These are phyloP conservation scores for Colletotrichum agaves DNA, from an alignment of 2,329 filamentous ascomycete genomes.

Conservation along the genomic window DNA sequence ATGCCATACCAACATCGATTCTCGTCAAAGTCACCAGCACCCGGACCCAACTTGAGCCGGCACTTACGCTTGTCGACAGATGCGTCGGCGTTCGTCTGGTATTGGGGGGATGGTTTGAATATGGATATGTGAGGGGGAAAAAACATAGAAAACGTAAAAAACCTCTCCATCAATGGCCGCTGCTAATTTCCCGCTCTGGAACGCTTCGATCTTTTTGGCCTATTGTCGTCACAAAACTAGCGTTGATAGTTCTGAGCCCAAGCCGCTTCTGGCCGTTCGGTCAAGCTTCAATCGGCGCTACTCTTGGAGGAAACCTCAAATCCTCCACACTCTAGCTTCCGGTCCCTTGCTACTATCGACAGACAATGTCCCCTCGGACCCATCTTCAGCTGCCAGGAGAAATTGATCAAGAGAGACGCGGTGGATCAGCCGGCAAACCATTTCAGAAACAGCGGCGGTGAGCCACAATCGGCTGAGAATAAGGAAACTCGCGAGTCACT, in stretches of 20 bases:
- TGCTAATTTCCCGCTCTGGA: conserved; percentile 29
- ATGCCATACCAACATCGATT: conserved; percentile 6
- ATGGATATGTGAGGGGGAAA: conserved; percentile 23
- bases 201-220: conserved; percentile 14
- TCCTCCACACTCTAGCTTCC: conserved; percentile 23
- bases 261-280: conserved; percentile 19
- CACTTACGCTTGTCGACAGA: background rate
- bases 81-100: background rate
- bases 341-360: conserved; percentile 16
- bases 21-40: background rate
- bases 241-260: conserved; percentile 17
- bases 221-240: conserved; percentile 15
- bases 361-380: conserved; percentile 18
- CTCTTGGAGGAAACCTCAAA: conserved; percentile 29
- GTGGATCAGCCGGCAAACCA: conserved; percentile 9
- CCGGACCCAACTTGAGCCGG: background rate
- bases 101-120: background rate
- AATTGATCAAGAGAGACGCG: conserved; percentile 1
- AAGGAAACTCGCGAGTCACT: conserved; percentile 6
- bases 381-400: conserved; percentile 24
- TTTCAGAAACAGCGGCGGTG: background rate
- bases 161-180: background rate
- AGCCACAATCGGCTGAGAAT: background rate
- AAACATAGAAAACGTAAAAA: background rate
- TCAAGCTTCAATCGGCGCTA: conserved; percentile 32